Percentiles rank a stretch among this genome's conserved stretches.
phyloP scores from a whole-genome alignment of 202 grass and related monocot species.

The Dendrocalamus latiflorus region DNA sequence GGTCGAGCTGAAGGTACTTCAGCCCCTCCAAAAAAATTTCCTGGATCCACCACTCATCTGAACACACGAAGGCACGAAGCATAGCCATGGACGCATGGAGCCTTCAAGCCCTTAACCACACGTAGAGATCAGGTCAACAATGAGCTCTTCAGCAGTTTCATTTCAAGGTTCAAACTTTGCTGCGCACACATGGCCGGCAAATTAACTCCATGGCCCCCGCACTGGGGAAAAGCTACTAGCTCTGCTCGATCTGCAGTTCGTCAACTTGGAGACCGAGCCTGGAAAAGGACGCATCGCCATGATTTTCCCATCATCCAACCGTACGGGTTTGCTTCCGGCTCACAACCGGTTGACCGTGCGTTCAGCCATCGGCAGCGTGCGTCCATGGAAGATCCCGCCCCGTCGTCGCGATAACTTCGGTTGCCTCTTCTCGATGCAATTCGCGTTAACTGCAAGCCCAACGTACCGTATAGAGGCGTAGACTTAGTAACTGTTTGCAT shows the following conservation, averaged over 20 bases:
- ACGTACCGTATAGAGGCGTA: neutral
- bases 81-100: neutral
- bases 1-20: too few species aligned
- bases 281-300: neutral
- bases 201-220: neutral
- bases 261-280: neutral
- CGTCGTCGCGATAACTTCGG: neutral
- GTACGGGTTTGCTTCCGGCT: neutral
- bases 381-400: neutral
- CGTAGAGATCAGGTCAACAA: neutral
- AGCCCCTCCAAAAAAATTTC: too few species aligned
- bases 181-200: neutral
- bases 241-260: neutral
- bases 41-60: too few species aligned
- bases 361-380: neutral
- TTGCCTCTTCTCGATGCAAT: neutral
- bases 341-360: neutral
- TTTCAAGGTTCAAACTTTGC: conserved; percentile 15
- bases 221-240: neutral
- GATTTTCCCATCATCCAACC: neutral
- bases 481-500: neutral
- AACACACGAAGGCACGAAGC: neutral
- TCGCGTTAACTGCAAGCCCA: too few species aligned
- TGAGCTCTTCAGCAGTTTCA: neutral
- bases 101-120: neutral